Evolutionary conservation across 192 early-diverging fungal genomes (phyloP), one percentile per base, ranked within the genome.

Genomic region (Haplosporangium gracile): DNA sequence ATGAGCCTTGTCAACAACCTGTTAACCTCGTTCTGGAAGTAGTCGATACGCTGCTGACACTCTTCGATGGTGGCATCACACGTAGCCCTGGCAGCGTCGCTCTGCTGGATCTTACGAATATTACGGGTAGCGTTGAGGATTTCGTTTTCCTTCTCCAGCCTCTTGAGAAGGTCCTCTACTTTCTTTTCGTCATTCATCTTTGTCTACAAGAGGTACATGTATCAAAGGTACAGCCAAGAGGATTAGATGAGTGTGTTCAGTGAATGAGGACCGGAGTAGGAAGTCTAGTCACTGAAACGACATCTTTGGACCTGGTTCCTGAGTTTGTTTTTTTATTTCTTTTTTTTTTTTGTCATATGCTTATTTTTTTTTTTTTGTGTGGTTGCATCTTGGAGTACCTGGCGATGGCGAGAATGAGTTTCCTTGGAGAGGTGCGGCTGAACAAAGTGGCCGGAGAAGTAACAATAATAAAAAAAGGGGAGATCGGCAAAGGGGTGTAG

Each of bases 1-100:
- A 91, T 82, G 70, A 89, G 83, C 83, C 89, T 92, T 22, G 92
- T 83, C 39, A 90, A 84, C 38, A 96, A 74, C 55, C 89, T 92
- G 63, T 89, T 88, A 68, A 94, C 92, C 89, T 95, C 92, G 72
- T 91, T 91, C 71, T 91, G 89, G 69, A 95, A 92, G 74, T 92
- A 96, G 34, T 91, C 92, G 77, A 96, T 93, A 71, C 91, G 91
- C 68, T 91, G 92, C 75, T 94, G 91, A 29, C 90, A 84, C 53
- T 95, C 93, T 55, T 78, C 88, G 26, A 95, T 91, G 88, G 91
- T 92, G 47, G 83, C 85, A 78, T 98, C 95, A 77, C 96, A 96
- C 74, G 95, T 91, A 70, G 94, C 92, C 72, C 40, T 86, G 34
- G 78, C 84, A 6, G 84, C 79, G 32, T 80, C 84, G 49, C 84